phyloP scores from a whole-genome alignment of 148 eudicot genomes.

The Arctostaphylos glauca region DNA sequence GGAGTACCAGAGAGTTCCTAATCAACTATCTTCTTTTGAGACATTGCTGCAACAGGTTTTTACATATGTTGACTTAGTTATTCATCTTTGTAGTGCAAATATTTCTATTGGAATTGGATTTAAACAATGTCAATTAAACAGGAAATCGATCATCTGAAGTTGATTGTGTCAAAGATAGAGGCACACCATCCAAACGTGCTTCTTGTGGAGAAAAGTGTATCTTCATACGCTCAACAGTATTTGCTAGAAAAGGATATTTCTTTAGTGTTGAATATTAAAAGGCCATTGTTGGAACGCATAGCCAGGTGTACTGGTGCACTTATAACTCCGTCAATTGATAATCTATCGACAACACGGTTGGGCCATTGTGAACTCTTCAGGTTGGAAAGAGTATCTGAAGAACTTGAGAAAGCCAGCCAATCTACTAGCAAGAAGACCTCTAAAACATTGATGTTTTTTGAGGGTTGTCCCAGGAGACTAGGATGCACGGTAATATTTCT shows the following conservation, averaged over 20 bases:
- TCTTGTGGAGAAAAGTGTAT: conserved; percentile 95
- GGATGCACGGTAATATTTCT: conserved; percentile 88
- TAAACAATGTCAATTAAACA: conserved; percentile 31
- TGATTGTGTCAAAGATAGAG: conserved; percentile 84
- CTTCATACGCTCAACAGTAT: conserved; percentile 90
- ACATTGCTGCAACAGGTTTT: conserved; percentile 81
- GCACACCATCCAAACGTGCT: conserved; percentile 83
- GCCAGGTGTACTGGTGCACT: conserved; percentile 89
- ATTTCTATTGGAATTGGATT: conserved; percentile 2
- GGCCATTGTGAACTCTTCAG: conserved; percentile 90
- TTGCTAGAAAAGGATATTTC: conserved; percentile 89
- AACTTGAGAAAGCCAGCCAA: conserved; percentile 58
- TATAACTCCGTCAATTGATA: conserved; percentile 70
- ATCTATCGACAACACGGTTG: conserved; percentile 53
- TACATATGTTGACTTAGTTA: neutral
- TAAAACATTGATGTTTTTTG: conserved; percentile 93
- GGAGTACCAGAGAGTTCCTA: conserved; percentile 79
- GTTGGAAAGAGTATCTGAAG: conserved; percentile 76
- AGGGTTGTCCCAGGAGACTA: conserved; percentile 93
- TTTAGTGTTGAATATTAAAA: conserved; percentile 90
- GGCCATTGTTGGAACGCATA: conserved; percentile 72
- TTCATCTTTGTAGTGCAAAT: conserved; percentile 6
- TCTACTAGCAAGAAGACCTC: conserved; percentile 53
- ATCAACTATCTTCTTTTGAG: conserved; percentile 80
- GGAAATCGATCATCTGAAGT: conserved; percentile 87